phyloP scores from a whole-genome alignment of 2,329 filamentous ascomycete genomes.

The Didymella pinodella region DNA sequence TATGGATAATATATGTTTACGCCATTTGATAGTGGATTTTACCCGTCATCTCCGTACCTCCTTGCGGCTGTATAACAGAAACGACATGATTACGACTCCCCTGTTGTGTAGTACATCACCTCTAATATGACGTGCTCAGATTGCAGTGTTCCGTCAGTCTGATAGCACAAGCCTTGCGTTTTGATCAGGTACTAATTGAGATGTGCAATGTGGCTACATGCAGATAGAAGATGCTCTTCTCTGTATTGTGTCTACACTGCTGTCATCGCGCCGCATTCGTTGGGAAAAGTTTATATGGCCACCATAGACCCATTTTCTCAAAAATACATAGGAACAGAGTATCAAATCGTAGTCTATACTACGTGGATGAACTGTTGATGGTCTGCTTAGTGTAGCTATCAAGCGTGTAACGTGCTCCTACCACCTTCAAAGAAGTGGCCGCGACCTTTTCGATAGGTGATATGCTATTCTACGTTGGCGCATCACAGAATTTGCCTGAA shows the following conservation, averaged over 20 bases:
- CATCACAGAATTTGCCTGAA: too few species aligned
- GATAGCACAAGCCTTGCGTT: background rate
- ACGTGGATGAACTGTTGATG: background rate
- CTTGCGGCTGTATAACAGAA: background rate
- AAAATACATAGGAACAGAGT: background rate
- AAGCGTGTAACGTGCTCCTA: background rate
- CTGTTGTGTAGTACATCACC: background rate
- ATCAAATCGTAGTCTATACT: background rate
- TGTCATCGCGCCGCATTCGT: background rate
- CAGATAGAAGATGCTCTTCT: background rate
- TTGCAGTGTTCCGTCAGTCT: background rate
- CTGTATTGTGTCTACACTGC: background rate
- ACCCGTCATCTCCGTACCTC: background rate
- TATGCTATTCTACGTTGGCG: too few species aligned
- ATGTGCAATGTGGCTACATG: background rate
- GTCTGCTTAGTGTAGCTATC: background rate
- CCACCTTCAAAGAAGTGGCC: too few species aligned
- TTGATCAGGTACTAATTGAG: background rate
- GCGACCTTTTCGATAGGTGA: too few species aligned
- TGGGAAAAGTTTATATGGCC: too few species aligned
- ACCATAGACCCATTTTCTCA: background rate
- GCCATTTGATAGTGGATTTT: background rate
- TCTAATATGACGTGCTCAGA: background rate
- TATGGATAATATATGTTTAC: background rate
- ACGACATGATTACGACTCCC: background rate